These are phyloP conservation scores for Salvia splendens DNA, from an alignment of 257 asterid species.

Conservation along the genomic window DNA sequence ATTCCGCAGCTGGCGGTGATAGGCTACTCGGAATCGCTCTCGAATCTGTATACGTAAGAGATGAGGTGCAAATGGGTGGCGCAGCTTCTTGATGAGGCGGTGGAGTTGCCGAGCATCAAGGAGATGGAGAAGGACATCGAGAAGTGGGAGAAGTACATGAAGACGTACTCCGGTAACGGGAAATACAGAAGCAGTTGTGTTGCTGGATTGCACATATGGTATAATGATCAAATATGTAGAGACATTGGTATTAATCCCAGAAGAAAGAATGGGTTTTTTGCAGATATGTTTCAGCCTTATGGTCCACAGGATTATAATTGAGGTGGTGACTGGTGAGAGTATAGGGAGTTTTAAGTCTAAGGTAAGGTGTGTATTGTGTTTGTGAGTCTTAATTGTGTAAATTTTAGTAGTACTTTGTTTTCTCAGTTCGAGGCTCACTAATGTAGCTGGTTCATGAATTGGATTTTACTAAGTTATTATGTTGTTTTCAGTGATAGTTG, in stretches of 20 bases:
- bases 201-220: conserved; percentile 54
- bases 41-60: conserved; percentile 48
- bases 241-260: conserved; percentile 61
- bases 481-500: too few species aligned
- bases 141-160: conserved; percentile 50
- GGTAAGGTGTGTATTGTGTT: too few species aligned
- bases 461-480: too few species aligned
- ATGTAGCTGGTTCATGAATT: too few species aligned
- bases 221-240: conserved; percentile 61
- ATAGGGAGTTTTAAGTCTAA: too few species aligned
- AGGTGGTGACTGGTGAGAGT: too few species aligned
- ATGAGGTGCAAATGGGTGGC: conserved; percentile 50
- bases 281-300: conserved; percentile 55
- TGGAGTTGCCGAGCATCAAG: conserved; percentile 42
- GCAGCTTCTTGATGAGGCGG: conserved; percentile 31
- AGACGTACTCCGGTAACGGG: conserved; percentile 38
- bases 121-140: conserved; percentile 48
- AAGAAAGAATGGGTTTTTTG: conserved; percentile 56
- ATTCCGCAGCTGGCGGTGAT: conserved; percentile 68
- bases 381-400: too few species aligned
- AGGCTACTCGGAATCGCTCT: conserved; percentile 59
- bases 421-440: too few species aligned
- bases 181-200: conserved; percentile 45
- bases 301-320: conserved; percentile 16
- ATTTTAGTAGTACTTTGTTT: too few species aligned